These are phyloP conservation scores for Phaeosphaeria sp. DNA, from an alignment of 2,329 filamentous ascomycete genomes.

Conservation along the genomic window DNA sequence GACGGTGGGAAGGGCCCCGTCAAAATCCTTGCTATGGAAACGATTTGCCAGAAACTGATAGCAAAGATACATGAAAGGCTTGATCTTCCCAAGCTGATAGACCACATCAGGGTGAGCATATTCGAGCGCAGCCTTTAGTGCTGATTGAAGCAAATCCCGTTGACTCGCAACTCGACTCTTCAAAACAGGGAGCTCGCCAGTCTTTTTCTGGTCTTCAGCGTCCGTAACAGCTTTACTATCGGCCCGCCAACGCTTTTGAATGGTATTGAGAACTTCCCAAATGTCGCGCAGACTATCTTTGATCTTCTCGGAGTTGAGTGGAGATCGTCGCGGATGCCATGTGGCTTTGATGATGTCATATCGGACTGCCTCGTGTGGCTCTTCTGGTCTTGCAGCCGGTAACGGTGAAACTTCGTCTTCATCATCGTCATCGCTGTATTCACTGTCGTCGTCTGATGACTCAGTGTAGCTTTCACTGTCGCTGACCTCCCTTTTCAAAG, in stretches of 20 bases:
- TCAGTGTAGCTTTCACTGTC: constrained; percentile 55
- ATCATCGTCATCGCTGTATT: constrained; percentile 61
- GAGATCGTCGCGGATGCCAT: constrained; percentile 63
- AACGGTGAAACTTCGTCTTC: constrained; percentile 63
- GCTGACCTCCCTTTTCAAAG: constrained; percentile 42
- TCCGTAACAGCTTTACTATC: constrained; percentile 62
- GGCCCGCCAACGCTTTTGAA: constrained; percentile 67
- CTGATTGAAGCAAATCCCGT: constrained; percentile 63
- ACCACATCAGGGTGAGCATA: constrained; percentile 56
- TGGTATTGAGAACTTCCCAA: constrained; percentile 65
- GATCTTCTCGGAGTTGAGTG: constrained; percentile 58
- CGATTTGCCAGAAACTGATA: constrained; percentile 59
- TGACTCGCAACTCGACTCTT: constrained; percentile 65
- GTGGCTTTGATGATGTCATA: constrained; percentile 68
- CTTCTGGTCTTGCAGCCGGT: constrained; percentile 58
- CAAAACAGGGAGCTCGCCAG: constrained; percentile 60
- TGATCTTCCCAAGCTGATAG: constrained; percentile 46
- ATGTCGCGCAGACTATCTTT: constrained; percentile 62
- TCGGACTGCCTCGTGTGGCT: constrained; percentile 59
- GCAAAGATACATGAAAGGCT: constrained; percentile 53
- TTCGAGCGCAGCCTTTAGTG: constrained; percentile 54
- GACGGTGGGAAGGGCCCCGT: constrained; percentile 49
- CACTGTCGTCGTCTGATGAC: constrained; percentile 58
- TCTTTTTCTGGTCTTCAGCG: constrained; percentile 64
- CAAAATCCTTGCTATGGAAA: constrained; percentile 53